Conservation (phyloP, 139 green algal genomes). For the Mesostigma viride region DNA sequence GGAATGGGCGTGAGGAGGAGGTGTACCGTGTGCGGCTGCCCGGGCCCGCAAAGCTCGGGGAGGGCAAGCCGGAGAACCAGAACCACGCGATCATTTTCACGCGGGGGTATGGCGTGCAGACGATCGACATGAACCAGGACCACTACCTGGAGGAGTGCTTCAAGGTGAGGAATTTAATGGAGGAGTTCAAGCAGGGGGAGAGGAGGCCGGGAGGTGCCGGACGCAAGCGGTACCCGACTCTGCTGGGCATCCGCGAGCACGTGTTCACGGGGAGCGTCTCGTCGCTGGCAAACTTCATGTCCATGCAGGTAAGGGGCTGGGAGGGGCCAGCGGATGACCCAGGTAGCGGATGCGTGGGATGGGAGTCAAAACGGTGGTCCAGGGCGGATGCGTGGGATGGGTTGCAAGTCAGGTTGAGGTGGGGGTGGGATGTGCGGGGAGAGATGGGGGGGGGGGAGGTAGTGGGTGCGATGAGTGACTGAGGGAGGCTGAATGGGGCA, state of each 20-base stretch:
- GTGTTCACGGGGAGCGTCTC: conserved; percentile 40
- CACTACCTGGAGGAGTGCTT: conserved; percentile 70
- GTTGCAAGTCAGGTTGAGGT: too few relatives aligned
- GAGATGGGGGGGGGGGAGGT: too few relatives aligned
- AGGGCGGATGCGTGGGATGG: too few relatives aligned
- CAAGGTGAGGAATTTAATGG: conserved; percentile 65
- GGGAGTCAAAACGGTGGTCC: too few relatives aligned
- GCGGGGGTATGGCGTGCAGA: conserved; percentile 52
- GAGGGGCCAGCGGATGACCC: too few relatives aligned
- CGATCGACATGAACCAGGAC: conserved; percentile 83
- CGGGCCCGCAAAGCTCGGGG: conserved; percentile 50
- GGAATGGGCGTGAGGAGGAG: conserved; percentile 7
- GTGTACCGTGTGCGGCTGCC: conserved; percentile 48
- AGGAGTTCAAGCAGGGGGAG: conserved; percentile 37
- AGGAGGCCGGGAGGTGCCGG: background rate
- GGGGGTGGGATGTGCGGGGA: too few relatives aligned
- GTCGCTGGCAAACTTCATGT: conserved; percentile 16
- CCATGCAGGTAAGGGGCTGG: conserved; percentile 20
- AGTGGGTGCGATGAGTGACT: too few relatives aligned
- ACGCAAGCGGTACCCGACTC: background rate
- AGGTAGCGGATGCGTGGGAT: too few relatives aligned
- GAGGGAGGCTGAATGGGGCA: too few relatives aligned
- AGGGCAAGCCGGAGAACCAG: conserved; percentile 87
- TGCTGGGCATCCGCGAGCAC: conserved; percentile 58
- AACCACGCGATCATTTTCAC: conserved; percentile 75